These are phyloP conservation scores for Neoconidiobolus thromboides DNA, from an alignment of 371 early-diverging fungal species.

Conservation along the genomic window DNA sequence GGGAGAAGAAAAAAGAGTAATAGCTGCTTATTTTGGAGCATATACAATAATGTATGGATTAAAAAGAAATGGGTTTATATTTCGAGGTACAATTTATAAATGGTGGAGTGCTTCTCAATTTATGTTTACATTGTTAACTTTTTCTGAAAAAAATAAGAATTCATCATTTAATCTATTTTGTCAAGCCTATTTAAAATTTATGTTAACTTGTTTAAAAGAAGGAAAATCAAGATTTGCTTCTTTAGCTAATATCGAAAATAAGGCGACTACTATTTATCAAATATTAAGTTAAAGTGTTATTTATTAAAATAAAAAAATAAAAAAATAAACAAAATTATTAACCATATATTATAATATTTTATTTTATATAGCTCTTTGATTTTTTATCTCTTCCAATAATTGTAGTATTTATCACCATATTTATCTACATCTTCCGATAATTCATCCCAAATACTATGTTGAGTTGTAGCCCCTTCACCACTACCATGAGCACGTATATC, in stretches of 20 bases:
- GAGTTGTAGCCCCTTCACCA: background rate
- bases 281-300: too few relatives aligned
- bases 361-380: too few relatives aligned
- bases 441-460: constrained; percentile 43
- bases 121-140: background rate
- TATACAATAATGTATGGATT: background rate
- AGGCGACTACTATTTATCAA: too few relatives aligned
- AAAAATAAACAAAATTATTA: too few relatives aligned
- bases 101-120: background rate
- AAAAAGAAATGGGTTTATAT: background rate
- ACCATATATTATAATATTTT: too few relatives aligned
- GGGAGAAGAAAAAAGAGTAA: background rate
- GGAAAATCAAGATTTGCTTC: too few relatives aligned
- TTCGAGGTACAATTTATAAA: background rate
- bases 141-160: too few relatives aligned
- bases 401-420: constrained; percentile 46
- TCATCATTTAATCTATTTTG: too few relatives aligned
- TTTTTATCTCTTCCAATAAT: constrained; percentile 15
- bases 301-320: too few relatives aligned
- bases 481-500: background rate
- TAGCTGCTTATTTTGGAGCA: background rate
- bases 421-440: constrained; percentile 47
- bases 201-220: too few relatives aligned
- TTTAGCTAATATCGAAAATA: too few relatives aligned
- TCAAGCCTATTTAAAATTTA: too few relatives aligned